A percentile compares a stretch with the other conserved stretches of the same genome.
phyloP scores from a whole-genome alignment of 192 early-diverging fungal species.

The Endogone sp. region DNA sequence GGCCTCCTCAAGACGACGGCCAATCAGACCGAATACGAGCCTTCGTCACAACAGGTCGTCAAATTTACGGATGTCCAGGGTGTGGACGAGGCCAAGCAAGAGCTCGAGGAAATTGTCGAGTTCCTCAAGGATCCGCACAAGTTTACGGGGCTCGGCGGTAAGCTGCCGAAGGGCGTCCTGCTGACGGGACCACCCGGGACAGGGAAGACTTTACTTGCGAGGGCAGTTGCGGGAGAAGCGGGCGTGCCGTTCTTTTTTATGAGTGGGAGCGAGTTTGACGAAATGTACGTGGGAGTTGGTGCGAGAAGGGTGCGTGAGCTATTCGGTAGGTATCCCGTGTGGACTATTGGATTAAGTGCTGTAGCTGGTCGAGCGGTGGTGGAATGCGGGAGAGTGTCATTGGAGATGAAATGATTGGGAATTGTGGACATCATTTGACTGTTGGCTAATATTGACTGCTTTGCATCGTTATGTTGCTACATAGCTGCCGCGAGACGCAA shows the following conservation, averaged over 20 bases:
- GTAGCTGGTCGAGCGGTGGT: no score
- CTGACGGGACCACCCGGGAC: conserved; percentile 93
- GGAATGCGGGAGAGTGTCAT: background rate
- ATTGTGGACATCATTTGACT: background rate
- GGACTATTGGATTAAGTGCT: no score
- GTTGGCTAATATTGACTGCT: background rate
- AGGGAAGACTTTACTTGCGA: conserved; percentile 95
- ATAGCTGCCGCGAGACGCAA: conserved; percentile 70
- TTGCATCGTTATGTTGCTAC: background rate
- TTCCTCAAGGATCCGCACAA: conserved; percentile 90
- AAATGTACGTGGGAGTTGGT: conserved; percentile 98
- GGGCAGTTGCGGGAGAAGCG: conserved; percentile 97
- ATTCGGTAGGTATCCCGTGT: conserved; percentile 65
- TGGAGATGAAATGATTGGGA: background rate
- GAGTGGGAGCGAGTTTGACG: conserved; percentile 98
- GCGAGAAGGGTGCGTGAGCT: conserved; percentile 82
- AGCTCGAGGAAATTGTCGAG: conserved; percentile 93
- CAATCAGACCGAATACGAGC: conserved; percentile 55
- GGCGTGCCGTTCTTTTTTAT: conserved; percentile 99
- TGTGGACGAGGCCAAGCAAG: conserved; percentile 97
- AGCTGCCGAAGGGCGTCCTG: conserved; percentile 90
- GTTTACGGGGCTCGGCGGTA: conserved; percentile 92
- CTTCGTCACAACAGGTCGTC: conserved; percentile 55
- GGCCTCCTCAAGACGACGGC: conserved; percentile 60
- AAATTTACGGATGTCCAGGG: conserved; percentile 95